A percentile compares a stretch with the other conserved stretches of the same genome.
Conservation (phyloP, 2,329 filamentous ascomycete species). For the Sarocladium kiliense region DNA sequence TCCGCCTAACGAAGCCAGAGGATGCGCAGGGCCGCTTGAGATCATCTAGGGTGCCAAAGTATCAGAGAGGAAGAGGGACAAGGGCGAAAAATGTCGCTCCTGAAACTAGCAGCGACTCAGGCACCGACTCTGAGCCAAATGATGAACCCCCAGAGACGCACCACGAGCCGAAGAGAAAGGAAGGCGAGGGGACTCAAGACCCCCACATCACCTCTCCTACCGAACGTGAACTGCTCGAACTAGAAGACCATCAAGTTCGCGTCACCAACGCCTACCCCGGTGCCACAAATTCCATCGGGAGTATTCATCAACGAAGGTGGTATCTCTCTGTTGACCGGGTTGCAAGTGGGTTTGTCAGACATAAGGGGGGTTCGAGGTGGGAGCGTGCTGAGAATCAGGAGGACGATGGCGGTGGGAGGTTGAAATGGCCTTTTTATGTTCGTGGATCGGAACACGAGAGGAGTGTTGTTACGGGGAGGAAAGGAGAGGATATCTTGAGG, state of each 20-base stretch:
- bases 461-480: constrained; percentile 62
- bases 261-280: constrained; percentile 61
- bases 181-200: constrained; percentile 10
- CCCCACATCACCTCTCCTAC: constrained; percentile 22
- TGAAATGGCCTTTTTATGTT: constrained; percentile 56
- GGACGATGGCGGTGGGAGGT: constrained; percentile 13
- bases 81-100: not conserved
- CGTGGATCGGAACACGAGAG: constrained; percentile 54
- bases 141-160: constrained; percentile 16
- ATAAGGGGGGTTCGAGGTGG: constrained; percentile 18
- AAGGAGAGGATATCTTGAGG: constrained; percentile 51
- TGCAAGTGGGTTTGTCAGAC: constrained; percentile 50
- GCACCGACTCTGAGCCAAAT: constrained; percentile 11
- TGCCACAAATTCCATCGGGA: constrained; percentile 59
- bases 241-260: constrained; percentile 50
- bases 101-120: constrained; percentile 9
- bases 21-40: constrained; percentile 26
- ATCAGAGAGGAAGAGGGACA: not conserved
- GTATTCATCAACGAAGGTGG: constrained; percentile 63
- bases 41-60: constrained; percentile 3
- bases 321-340: constrained; percentile 57
- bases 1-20: constrained; percentile 45
- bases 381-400: constrained; percentile 1
- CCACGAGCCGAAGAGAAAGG: not conserved
- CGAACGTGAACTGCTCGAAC: constrained; percentile 36